A percentile compares a stretch with the other conserved stretches of the same genome.
phyloP scores from a whole-genome alignment of 352 stramenopile genomes.

The Saprolegnia parasitica region DNA sequence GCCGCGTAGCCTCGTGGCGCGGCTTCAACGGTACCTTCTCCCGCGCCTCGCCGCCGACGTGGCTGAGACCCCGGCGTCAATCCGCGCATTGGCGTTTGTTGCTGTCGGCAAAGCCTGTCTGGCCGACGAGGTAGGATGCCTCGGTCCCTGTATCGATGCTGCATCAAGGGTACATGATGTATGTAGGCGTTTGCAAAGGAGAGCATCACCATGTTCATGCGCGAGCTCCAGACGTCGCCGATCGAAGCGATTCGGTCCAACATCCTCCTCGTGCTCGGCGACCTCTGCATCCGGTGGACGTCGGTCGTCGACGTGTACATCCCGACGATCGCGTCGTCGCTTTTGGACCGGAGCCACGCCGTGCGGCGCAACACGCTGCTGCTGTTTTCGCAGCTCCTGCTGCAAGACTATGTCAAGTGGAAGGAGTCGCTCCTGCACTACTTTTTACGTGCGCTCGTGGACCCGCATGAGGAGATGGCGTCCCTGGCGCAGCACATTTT shows the following conservation, averaged over 20 bases:
- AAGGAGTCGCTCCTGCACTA: conserved; percentile 93
- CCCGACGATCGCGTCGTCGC: conserved; percentile 92
- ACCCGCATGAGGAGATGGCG: conserved; percentile 90
- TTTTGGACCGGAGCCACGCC: conserved; percentile 82
- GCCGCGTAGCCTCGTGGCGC: conserved; percentile 48
- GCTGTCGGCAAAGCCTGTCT: conserved; percentile 94
- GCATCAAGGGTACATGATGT: background rate
- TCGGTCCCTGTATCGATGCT: background rate
- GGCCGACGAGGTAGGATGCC: conserved; percentile 66
- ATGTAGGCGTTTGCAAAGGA: conserved; percentile 79
- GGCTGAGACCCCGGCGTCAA: conserved; percentile 51
- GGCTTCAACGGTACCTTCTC: conserved; percentile 70
- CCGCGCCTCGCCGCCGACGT: conserved; percentile 47
- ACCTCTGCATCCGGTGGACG: conserved; percentile 96
- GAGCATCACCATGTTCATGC: conserved; percentile 93
- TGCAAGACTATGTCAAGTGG: conserved; percentile 99
- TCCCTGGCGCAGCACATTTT: conserved; percentile 92
- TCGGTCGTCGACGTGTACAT: conserved; percentile 94
- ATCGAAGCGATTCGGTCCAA: conserved; percentile 93
- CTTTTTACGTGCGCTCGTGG: conserved; percentile 92
- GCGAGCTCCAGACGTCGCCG: conserved; percentile 83
- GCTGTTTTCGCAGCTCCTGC: conserved; percentile 92
- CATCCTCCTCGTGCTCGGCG: conserved; percentile 93
- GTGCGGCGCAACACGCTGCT: conserved; percentile 94
- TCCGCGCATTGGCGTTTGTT: conserved; percentile 92